A percentile compares a stretch with the other conserved stretches of the same genome.
Conservation (phyloP, 2,329 filamentous ascomycete species). For the Stagonosporopsis chrysanthemi region DNA sequence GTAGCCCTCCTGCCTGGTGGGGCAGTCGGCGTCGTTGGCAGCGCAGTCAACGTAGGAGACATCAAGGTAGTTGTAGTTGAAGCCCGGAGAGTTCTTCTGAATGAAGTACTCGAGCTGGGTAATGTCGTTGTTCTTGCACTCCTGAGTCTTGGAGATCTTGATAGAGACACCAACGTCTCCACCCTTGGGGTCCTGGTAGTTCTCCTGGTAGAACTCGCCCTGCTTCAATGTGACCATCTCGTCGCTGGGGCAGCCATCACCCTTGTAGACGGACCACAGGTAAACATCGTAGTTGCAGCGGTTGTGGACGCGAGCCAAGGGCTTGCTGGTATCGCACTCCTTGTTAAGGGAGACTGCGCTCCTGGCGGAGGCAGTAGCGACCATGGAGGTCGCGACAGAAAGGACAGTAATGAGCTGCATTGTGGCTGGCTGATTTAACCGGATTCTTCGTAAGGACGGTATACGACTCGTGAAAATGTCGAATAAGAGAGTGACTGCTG, state of each 20-base stretch:
- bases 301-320: constrained; percentile 46
- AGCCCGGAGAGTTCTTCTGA: constrained; percentile 18
- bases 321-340: constrained; percentile 23
- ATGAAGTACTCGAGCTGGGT: constrained; percentile 51
- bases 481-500: constrained; percentile 47
- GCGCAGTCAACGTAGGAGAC: constrained; percentile 50
- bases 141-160: constrained; percentile 48
- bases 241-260: constrained; percentile 33
- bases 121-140: constrained; percentile 41
- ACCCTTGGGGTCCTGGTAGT: constrained; percentile 30
- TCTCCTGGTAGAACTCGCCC: constrained; percentile 45
- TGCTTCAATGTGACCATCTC: constrained; percentile 36
- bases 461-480: constrained; percentile 29
- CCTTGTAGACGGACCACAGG: constrained; percentile 49
- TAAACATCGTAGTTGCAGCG: constrained; percentile 49
- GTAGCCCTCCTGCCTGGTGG: constrained; percentile 44
- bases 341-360: constrained; percentile 29
- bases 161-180: constrained; percentile 46
- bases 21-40: constrained; percentile 33
- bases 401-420: constrained; percentile 47
- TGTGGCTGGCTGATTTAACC: constrained; percentile 28
- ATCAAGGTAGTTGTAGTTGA: constrained; percentile 45
- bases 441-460: constrained; percentile 24
- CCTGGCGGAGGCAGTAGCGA: constrained; percentile 38
- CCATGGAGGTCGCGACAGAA: constrained; percentile 41